These are phyloP conservation scores for Amborella trichopoda DNA, from an alignment of 164 flowering plant species.

Conservation along the genomic window DNA sequence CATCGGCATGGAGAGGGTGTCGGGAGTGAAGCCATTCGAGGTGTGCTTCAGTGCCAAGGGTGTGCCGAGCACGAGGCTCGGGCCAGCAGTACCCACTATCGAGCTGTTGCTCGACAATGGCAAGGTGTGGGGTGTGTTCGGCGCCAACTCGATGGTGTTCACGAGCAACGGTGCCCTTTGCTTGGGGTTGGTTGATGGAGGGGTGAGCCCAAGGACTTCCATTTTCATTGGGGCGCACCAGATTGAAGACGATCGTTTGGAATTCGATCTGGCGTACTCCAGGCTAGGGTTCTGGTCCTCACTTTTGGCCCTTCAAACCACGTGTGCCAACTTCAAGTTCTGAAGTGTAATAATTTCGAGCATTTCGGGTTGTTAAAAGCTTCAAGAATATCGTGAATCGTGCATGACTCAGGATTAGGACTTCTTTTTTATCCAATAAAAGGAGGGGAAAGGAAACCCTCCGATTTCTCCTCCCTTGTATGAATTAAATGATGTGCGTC, in stretches of 20 bases:
- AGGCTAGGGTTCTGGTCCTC: conserved; percentile 27
- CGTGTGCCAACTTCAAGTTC: conserved; percentile 40
- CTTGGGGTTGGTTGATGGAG: conserved; percentile 32
- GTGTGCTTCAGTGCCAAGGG: conserved; percentile 17
- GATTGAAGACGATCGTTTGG: conserved; percentile 21
- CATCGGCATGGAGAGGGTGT: conserved; percentile 15
- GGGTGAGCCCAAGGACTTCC: conserved; percentile 20
- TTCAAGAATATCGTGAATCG: no score
- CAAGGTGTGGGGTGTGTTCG: conserved; percentile 25
- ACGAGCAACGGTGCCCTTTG: conserved; percentile 22
- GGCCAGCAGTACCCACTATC: conserved; percentile 24
- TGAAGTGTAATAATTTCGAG: no score
- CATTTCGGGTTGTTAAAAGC: no score
- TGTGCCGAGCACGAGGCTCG: conserved; percentile 17
- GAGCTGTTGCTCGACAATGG: conserved; percentile 22
- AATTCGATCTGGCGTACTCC: conserved; percentile 26
- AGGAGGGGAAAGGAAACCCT: no score
- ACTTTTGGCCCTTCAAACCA: conserved; percentile 17
- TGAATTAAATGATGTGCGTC: no score
- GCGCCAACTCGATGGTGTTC: conserved; percentile 29
- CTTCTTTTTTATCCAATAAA: no score
- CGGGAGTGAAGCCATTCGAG: conserved; percentile 20
- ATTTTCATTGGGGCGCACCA: conserved; percentile 35
- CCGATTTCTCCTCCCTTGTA: no score
- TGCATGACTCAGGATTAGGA: no score